Evolutionary conservation across 2,329 filamentous ascomycete species (phyloP).

Genomic region (Alternaria postmessia): DNA sequence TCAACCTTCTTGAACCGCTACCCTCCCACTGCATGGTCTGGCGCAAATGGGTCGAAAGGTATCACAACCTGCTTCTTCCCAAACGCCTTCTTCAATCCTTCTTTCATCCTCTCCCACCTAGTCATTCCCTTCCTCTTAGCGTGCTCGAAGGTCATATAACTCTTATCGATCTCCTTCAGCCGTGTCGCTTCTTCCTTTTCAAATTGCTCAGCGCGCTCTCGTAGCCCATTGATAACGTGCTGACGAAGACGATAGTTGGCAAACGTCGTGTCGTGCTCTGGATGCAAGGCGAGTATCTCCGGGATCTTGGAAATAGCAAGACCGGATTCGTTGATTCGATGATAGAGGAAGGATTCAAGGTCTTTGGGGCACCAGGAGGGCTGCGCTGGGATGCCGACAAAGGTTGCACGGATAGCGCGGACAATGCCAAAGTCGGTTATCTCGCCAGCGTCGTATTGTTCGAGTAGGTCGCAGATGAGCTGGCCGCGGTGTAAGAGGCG

Average conservation of each 20-base stretch:
- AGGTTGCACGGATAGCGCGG: conserved; percentile 19
- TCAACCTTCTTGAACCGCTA: no score
- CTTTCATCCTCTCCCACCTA: conserved; percentile 10
- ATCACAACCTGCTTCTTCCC: conserved; percentile 11
- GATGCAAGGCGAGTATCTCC: conserved; percentile 19
- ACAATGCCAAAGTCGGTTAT: conserved; percentile 24
- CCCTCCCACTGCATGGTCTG: background rate
- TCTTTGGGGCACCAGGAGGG: conserved; percentile 6
- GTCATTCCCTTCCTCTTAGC: conserved; percentile 9
- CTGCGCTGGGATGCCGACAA: conserved; percentile 15
- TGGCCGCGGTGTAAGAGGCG: conserved; percentile 21
- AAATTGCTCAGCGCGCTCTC: conserved; percentile 9
- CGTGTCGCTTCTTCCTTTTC: conserved; percentile 19
- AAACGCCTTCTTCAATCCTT: background rate
- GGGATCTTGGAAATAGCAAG: conserved; percentile 12
- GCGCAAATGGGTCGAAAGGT: conserved; percentile 21
- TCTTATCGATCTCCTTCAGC: conserved; percentile 4
- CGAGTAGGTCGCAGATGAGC: conserved; percentile 11
- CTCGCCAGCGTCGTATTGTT: conserved; percentile 4
- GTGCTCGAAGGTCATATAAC: conserved; percentile 1
- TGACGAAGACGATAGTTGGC: background rate
- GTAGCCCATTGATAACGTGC: background rate
- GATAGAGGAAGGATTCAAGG: conserved; percentile 20
- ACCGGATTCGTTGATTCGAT: conserved; percentile 13
- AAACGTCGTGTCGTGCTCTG: conserved; percentile 12